These are phyloP conservation scores for Chamaecrista fasciculata DNA, from an alignment of 306 rosid species.

Conservation along the genomic window DNA sequence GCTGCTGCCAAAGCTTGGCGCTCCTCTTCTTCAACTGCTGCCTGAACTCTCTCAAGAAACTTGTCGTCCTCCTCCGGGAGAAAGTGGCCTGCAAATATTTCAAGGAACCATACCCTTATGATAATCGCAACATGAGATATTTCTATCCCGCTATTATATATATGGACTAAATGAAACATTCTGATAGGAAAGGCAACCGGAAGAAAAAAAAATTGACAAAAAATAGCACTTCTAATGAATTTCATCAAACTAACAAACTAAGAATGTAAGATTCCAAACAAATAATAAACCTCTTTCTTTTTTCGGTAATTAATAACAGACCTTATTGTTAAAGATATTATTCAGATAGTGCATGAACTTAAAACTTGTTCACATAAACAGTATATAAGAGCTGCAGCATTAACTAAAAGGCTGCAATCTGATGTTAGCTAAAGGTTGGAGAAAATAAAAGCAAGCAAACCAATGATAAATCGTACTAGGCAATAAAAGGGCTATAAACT, in stretches of 20 bases:
- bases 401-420: not conserved
- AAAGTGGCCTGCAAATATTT: constrained; percentile 71
- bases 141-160: not conserved
- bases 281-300: constrained; percentile 4
- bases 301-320: no score
- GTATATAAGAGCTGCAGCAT: not conserved
- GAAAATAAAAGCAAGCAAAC: constrained; percentile 27
- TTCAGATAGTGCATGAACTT: constrained; percentile 19
- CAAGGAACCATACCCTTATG: constrained; percentile 9
- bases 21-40: constrained; percentile 93
- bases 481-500: constrained; percentile 18
- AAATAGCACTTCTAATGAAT: not conserved
- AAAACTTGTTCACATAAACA: constrained; percentile 9
- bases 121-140: not conserved
- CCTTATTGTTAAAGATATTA: not conserved
- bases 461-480: not conserved
- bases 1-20: constrained; percentile 85
- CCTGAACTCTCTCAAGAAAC: constrained; percentile 77
- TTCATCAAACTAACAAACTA: constrained; percentile 8
- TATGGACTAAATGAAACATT: not conserved
- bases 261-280: constrained; percentile 7
- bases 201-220: not conserved
- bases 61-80: constrained; percentile 89
- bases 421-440: not conserved
- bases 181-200: not conserved